Conservation (phyloP, 176 grass and related monocot genomes). For the Chloris gayana region DNA sequence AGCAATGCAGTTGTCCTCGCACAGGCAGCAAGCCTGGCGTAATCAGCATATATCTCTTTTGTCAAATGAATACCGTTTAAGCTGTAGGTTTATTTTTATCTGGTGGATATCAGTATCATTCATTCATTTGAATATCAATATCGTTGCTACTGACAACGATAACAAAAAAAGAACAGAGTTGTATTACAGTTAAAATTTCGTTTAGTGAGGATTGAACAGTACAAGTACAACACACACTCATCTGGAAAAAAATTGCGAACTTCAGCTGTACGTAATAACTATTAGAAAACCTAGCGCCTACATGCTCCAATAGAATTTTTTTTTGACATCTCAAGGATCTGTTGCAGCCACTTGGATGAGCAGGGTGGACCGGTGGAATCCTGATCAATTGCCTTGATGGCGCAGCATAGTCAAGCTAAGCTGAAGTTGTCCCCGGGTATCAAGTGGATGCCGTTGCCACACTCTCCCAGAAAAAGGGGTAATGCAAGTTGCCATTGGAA, state of each 20-base stretch:
- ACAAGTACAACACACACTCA: not conserved
- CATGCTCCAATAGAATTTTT: not conserved
- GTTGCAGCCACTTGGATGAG: slow-evolving; percentile 34
- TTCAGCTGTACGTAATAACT: not conserved
- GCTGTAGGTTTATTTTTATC: not conserved
- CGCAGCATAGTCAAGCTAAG: slow-evolving; percentile 30
- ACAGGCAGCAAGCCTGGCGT: too few species aligned
- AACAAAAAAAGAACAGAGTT: too few species aligned
- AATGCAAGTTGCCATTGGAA: slow-evolving; percentile 8
- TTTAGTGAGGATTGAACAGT: not conserved
- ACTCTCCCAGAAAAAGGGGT: not conserved
- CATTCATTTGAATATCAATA: not conserved
- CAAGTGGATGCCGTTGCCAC: slow-evolving; percentile 32
- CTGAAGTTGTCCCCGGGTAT: not conserved
- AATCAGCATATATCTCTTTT: too few species aligned
- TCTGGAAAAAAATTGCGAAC: not conserved
- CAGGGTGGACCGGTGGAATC: slow-evolving; percentile 21
- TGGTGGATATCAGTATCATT: not conserved
- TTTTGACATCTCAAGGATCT: slow-evolving; percentile 45
- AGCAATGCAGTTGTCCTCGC: slow-evolving; percentile 9
- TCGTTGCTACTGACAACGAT: too few species aligned
- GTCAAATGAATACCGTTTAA: too few species aligned
- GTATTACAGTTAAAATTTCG: not conserved
- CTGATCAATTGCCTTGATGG: slow-evolving; percentile 39
- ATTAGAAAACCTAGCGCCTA: not conserved